Base-by-base conservation (phyloP, 148 eudicot genomes). In the Nepenthes gracilis region DNA sequence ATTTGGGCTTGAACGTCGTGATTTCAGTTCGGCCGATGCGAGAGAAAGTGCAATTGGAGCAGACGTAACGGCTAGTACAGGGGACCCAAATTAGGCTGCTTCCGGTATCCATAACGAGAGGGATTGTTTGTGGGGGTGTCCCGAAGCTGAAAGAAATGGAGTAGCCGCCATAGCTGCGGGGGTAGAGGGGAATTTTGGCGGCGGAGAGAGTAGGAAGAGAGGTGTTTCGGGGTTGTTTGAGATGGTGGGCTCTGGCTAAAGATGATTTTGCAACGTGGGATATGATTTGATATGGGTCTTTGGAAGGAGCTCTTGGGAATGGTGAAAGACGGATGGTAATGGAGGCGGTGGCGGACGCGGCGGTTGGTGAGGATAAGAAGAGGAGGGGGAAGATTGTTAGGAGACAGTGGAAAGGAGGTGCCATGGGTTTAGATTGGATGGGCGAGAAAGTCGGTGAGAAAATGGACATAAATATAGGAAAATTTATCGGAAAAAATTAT, bases 21-120 rank as follows among this genome's bases (percentile, higher is more conserved):
- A 80, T 64, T 5, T 64, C 67, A 0, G 72, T 0, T 0, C 77
- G 66, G 69, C 82, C 72, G 0, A 62, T n/a, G 32, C 38, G 40
- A 5, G 80, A 51, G 72, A 75, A 78, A 13, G 74, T 67, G 54
- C 91, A 85, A 36, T 71, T 66, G 9, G 8, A 9, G 68, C 96
- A 85, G 12, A 60, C 1, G 61, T 82, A 83, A 12, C 60, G 58
- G 3, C 61, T n/a, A 0, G 86, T 80, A 72, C 96, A 88, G 8
- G 96, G 96, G 59, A 74, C 73, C 96, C 96, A 88, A 1, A 81
- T 60, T 11, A 88, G 81, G 71, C 88, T 85, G 51, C 91, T 88
- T 2, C 91, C 91, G 36, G 96, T 88, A 75, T 88, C 96, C 67
- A 88, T 71, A 15, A 83, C 66, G 9, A 82, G 74, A 1, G 82